Percentiles rank a stretch among this genome's conserved stretches.
phyloP scores from a whole-genome alignment of 1,284 basidiomycete genomes.

The Kwoniella shivajii region DNA sequence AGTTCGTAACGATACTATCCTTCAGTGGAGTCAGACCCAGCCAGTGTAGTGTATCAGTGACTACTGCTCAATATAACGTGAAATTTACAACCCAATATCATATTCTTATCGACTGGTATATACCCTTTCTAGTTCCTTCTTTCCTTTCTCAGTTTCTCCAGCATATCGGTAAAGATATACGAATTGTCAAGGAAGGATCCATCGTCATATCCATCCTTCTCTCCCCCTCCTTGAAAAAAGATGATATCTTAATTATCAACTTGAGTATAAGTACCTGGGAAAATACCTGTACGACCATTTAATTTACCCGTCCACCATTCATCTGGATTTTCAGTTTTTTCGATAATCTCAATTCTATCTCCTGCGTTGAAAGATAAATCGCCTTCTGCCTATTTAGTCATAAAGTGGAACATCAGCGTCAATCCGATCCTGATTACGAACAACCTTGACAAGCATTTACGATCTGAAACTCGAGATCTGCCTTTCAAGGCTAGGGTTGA shows the following conservation, averaged over 20 bases:
- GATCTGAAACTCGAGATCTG: no score
- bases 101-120: no score
- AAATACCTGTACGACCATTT: slow-evolving; percentile 84
- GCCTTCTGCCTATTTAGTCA: slow-evolving; percentile 71
- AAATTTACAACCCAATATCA: no score
- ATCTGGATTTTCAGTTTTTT: slow-evolving; percentile 78
- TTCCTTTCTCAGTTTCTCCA: no score
- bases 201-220: neutral
- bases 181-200: neutral
- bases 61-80: no score
- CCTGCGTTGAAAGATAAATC: slow-evolving; percentile 89
- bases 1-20: no score
- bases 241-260: slow-evolving; percentile 26
- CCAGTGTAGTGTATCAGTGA: no score
- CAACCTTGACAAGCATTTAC: neutral
- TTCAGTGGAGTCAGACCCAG: no score
- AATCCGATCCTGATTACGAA: neutral
- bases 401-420: neutral
- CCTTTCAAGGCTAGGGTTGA: no score
- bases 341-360: slow-evolving; percentile 90
- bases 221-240: neutral
- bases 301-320: slow-evolving; percentile 98
- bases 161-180: neutral
- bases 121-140: no score
- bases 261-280: slow-evolving; percentile 71